Conservation (phyloP, 371 early-diverging fungal species). For the Capniomyces stellatus region DNA sequence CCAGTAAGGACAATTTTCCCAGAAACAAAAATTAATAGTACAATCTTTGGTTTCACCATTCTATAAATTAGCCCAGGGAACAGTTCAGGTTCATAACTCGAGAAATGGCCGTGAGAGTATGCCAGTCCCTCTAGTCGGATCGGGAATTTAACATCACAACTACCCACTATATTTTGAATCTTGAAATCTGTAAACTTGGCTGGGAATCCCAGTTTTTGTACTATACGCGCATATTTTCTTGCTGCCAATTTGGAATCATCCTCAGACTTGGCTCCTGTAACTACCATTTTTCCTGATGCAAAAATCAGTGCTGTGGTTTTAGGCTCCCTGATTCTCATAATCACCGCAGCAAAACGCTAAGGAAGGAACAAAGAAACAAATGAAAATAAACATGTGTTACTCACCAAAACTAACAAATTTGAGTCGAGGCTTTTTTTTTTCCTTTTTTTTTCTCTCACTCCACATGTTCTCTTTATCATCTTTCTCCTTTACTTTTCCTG, state of each 20-base stretch:
- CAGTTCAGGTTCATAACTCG: slow-evolving; percentile 99
- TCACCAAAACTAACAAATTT: no score
- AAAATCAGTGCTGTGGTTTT: slow-evolving; percentile 99
- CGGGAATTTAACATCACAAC: slow-evolving; percentile 99
- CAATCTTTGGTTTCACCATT: slow-evolving; percentile 99
- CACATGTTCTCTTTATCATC: neutral
- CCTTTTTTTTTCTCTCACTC: neutral
- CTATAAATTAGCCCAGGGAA: slow-evolving; percentile 99
- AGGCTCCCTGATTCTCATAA: slow-evolving; percentile 99
- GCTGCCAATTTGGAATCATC: slow-evolving; percentile 95
- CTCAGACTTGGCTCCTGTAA: slow-evolving; percentile 94
- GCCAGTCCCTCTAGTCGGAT: slow-evolving; percentile 99
- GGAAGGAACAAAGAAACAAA: slow-evolving; percentile 8
- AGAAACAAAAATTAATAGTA: slow-evolving; percentile 98
- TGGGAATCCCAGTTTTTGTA: slow-evolving; percentile 97
- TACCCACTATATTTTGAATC: slow-evolving; percentile 99
- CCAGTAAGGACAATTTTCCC: slow-evolving; percentile 99
- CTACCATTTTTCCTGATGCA: slow-evolving; percentile 99
- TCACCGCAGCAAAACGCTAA: slow-evolving; percentile 99
- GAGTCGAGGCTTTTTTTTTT: neutral
- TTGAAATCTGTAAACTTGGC: slow-evolving; percentile 99
- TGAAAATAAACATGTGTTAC: no score
- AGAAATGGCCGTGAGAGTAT: slow-evolving; percentile 94
- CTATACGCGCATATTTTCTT: slow-evolving; percentile 98
- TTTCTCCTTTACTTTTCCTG: no score